Percentiles rank a stretch among this genome's conserved stretches.
Evolutionary conservation across 2,329 filamentous ascomycete species (phyloP).

Genomic region (Aspergillus glaucus): DNA sequence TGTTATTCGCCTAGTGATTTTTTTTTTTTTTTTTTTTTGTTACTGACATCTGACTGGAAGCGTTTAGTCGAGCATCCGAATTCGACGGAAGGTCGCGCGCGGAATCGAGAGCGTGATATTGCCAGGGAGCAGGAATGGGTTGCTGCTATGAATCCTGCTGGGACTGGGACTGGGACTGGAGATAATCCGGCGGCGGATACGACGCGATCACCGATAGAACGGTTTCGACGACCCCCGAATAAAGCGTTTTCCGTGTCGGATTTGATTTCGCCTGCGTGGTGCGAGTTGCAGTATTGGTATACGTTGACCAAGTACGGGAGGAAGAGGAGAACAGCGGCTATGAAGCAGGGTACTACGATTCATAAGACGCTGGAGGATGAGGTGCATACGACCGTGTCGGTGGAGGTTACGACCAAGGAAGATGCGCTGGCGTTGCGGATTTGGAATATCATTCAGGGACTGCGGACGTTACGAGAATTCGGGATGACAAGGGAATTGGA

Average conservation of each 20-base stretch:
- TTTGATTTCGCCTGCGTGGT: constrained; percentile 85
- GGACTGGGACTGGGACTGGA: constrained; percentile 9
- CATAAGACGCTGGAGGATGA: constrained; percentile 82
- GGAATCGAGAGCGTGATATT: constrained; percentile 25
- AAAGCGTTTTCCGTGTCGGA: constrained; percentile 84
- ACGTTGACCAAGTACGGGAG: constrained; percentile 70
- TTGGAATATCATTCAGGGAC: constrained; percentile 86
- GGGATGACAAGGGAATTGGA: constrained; percentile 71
- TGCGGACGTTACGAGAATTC: constrained; percentile 64
- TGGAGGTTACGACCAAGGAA: constrained; percentile 68
- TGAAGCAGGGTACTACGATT: constrained; percentile 73
- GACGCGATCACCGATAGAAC: constrained; percentile 60
- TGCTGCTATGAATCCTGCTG: not conserved
- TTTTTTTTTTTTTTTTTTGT: constrained; percentile 2
- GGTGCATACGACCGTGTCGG: constrained; percentile 68
- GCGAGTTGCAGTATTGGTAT: constrained; percentile 90
- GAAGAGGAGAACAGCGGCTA: constrained; percentile 69
- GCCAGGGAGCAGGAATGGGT: constrained; percentile 20
- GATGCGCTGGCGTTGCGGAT: constrained; percentile 75
- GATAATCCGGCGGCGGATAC: constrained; percentile 29
- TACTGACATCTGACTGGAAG: constrained; percentile 58
- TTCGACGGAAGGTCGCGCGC: constrained; percentile 31
- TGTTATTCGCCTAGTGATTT: constrained; percentile 37
- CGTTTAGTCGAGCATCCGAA: constrained; percentile 52
- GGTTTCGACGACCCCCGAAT: constrained; percentile 69